phyloP scores from a whole-genome alignment of 2,329 filamentous ascomycete species.

The Teratosphaeriaceae sp. region DNA sequence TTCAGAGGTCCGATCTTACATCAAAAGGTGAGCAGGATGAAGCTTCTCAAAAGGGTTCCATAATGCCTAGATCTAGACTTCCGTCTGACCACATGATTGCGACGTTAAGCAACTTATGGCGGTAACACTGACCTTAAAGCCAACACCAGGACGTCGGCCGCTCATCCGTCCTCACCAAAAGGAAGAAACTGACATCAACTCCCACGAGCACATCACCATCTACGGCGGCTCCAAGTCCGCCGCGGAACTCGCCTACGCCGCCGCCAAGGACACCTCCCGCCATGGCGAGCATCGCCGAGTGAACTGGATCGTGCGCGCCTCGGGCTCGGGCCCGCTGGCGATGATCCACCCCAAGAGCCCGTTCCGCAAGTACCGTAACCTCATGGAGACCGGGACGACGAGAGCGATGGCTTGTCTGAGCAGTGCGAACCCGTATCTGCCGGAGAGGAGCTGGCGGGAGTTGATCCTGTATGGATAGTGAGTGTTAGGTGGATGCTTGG shows the following conservation, averaged over 20 bases:
- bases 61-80: too few relatives aligned
- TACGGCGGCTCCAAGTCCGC: conserved; percentile 34
- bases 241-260: conserved; percentile 33
- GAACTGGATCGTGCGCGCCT: conserved; percentile 30
- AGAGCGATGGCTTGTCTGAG: conserved; percentile 1
- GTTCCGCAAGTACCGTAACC: conserved; percentile 1
- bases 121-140: not conserved
- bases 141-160: conserved; percentile 26
- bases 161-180: conserved; percentile 19
- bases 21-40: conserved; percentile 15
- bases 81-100: too few relatives aligned
- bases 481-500: too few relatives aligned
- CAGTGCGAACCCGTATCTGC: conserved; percentile 3
- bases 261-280: conserved; percentile 26
- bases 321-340: conserved; percentile 22
- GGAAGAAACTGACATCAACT: conserved; percentile 3
- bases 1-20: conserved; percentile 21
- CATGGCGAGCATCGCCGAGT: conserved; percentile 13
- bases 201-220: conserved; percentile 24
- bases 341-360: conserved; percentile 3
- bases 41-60: too few relatives aligned
- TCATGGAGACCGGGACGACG: conserved; percentile 1
- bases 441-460: conserved; percentile 3
- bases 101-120: too few relatives aligned
- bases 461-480: not conserved